Evolutionary conservation across 768 basidiomycete species (phyloP), one percentile per base, ranked within the genome.

Genomic region (Amanita subjunquillea): DNA sequence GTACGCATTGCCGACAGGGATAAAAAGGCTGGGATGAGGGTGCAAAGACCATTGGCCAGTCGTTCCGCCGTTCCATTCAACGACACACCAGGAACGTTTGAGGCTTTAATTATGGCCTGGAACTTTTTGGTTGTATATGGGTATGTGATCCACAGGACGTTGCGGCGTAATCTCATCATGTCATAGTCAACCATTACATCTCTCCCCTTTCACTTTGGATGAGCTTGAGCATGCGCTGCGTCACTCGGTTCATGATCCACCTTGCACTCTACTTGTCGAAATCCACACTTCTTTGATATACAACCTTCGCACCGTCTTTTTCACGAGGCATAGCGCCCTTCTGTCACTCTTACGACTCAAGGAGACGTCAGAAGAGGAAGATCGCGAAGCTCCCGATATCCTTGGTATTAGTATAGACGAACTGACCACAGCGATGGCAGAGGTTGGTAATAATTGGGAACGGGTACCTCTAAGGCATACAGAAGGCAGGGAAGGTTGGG

Each of bases 41-140:
- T 84, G 27, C 77, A 74, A 60, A 73, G 86, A 55, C 91, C 91
- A 22, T 60, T 76, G 44, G 79, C 87, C 3, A 87, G 79, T 60
- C 73, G 77, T 48, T 64, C 67, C 2, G 72, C 73, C 10, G 68
- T 91, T 48, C 86, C 91, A 3, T 90, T 91, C 63, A 81, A 83
- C 48, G 76, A 80, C 36, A 69, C 72, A 30, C 72, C 78, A 6
- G 74, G 72, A 9, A 69, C 76, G 10, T 95, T 96, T 56, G 94
- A 97, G 64, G 71, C 76, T 7, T 91, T 97, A 65, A 68, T 98
- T 29, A 85, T 90, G 85, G 72, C 82, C 7, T 99, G 94, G 94
- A 93, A 91, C 67, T 95, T 95, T 66, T 67, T 98, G 51, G 85
- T 90, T 50, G 85, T 92, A 49, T 94, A 94, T 67, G 91, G 93